A percentile compares a stretch with the other conserved stretches of the same genome.
Conservation (phyloP, 441 rosid genomes). For the Gossypium aridum region DNA sequence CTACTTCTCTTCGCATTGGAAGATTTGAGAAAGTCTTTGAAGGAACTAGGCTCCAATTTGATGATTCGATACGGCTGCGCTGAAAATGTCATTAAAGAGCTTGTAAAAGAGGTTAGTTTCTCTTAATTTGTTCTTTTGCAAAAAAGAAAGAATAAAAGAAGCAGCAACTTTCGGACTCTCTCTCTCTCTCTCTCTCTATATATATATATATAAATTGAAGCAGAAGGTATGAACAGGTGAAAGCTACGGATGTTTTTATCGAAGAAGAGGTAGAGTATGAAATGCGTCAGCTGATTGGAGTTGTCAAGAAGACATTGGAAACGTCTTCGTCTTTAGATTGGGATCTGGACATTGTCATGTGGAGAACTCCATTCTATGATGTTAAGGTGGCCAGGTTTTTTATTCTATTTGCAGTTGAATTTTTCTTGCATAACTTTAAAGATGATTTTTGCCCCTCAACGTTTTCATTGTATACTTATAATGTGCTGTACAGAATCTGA, state of each 20-base stretch:
- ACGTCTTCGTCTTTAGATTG: constrained; percentile 23
- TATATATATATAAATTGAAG: neutral
- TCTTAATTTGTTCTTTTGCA: neutral
- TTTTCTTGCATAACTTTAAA: neutral
- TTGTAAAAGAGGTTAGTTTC: constrained; percentile 53
- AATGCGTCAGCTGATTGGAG: constrained; percentile 29
- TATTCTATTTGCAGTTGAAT: neutral
- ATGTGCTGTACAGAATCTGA: constrained; percentile 34
- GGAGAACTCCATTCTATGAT: constrained; percentile 81
- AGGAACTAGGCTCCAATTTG: constrained; percentile 64
- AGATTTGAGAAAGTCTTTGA: constrained; percentile 53
- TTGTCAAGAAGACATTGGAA: constrained; percentile 36
- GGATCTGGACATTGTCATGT: constrained; percentile 26
- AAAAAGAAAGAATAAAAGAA: constrained; percentile 2
- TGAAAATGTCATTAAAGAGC: constrained; percentile 51
- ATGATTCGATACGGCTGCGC: constrained; percentile 72
- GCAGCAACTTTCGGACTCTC: constrained; percentile 8
- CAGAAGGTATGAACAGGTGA: constrained; percentile 47
- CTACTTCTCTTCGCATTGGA: constrained; percentile 58
- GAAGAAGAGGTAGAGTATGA: constrained; percentile 81
- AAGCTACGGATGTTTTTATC: constrained; percentile 46
- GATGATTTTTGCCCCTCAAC: neutral
- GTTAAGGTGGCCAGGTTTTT: constrained; percentile 36
- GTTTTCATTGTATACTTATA: neutral
- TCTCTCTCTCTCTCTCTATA: neutral